Evolutionary conservation across 805 yeast genomes (phyloP).

Genomic region (Metschnikowia corniflorae): DNA sequence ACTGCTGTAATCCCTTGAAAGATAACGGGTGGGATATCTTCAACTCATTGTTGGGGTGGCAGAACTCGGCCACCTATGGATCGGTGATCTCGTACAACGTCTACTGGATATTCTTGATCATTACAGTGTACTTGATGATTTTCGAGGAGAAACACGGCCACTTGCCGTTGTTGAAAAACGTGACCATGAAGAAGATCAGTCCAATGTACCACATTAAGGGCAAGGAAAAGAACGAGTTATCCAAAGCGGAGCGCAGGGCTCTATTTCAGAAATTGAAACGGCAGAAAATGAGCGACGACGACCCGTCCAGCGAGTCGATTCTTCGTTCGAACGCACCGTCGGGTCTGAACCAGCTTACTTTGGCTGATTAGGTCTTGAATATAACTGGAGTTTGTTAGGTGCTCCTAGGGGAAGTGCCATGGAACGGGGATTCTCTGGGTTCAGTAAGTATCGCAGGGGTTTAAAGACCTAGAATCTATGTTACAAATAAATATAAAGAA

Average conservation of each 20-base stretch:
- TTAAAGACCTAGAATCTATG: too few relatives aligned
- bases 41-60: conserved; percentile 95
- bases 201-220: conserved; percentile 72
- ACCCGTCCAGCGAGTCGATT: conserved; percentile 10
- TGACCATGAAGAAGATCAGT: conserved; percentile 49
- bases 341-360: too few relatives aligned
- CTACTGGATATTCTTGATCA: conserved; percentile 76
- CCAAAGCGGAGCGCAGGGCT: conserved; percentile 49
- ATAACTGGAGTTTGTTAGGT: too few relatives aligned
- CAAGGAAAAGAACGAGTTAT: conserved; percentile 59
- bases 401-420: too few relatives aligned
- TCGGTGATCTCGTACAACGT: conserved; percentile 84
- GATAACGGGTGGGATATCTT: conserved; percentile 95
- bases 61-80: conserved; percentile 91
- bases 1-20: conserved; percentile 92
- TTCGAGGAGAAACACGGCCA: conserved; percentile 84
- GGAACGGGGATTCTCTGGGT: too few relatives aligned
- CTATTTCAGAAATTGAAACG: conserved; percentile 40
- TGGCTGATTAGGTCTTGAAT: too few relatives aligned
- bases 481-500: too few relatives aligned
- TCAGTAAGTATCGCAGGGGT: too few relatives aligned
- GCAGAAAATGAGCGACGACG: conserved; percentile 14
- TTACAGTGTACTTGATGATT: conserved; percentile 56
- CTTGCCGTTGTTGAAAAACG: conserved; percentile 54
- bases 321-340: too few relatives aligned